Evolutionary conservation across 192 early-diverging fungal genomes (phyloP).

Genomic region (Phlyctochytrium arcticum): DNA sequence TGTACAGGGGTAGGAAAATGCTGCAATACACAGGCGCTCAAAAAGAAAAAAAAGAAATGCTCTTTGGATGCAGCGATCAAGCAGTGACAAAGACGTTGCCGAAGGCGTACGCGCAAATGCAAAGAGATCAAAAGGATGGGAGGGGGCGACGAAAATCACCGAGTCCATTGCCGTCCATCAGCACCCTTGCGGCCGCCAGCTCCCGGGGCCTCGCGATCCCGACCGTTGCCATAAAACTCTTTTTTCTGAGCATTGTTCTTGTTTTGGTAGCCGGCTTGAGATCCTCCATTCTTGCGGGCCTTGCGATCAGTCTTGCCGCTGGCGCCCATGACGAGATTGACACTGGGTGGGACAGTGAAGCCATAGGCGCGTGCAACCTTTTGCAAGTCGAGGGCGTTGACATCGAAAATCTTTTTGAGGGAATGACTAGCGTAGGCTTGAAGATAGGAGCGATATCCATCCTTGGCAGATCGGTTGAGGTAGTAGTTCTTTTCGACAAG

Average conservation of each 20-base stretch:
- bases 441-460: slow-evolving; percentile 94
- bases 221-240: slow-evolving; percentile 19
- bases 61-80: too few species aligned
- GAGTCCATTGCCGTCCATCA: slow-evolving; percentile 43
- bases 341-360: slow-evolving; percentile 91
- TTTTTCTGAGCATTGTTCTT: slow-evolving; percentile 15
- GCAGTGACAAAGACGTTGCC: too few species aligned
- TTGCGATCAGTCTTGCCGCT: slow-evolving; percentile 48
- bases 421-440: slow-evolving; percentile 93
- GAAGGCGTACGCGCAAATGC: too few species aligned
- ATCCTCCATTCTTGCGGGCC: slow-evolving; percentile 16
- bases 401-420: slow-evolving; percentile 94
- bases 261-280: slow-evolving; percentile 30
- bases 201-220: too few species aligned
- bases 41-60: too few species aligned
- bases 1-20: too few species aligned
- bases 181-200: slow-evolving; percentile 15
- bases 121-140: too few species aligned
- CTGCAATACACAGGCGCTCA: too few species aligned
- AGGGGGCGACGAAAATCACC: slow-evolving; percentile 10
- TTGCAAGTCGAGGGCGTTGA: slow-evolving; percentile 83
- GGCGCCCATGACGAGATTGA: slow-evolving; percentile 64
- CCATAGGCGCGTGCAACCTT: slow-evolving; percentile 94
- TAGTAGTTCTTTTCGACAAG: slow-evolving; percentile 98
- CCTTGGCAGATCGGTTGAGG: slow-evolving; percentile 89